Conservation (phyloP, 345 rosid genomes). For the Citrus trifoliata region DNA sequence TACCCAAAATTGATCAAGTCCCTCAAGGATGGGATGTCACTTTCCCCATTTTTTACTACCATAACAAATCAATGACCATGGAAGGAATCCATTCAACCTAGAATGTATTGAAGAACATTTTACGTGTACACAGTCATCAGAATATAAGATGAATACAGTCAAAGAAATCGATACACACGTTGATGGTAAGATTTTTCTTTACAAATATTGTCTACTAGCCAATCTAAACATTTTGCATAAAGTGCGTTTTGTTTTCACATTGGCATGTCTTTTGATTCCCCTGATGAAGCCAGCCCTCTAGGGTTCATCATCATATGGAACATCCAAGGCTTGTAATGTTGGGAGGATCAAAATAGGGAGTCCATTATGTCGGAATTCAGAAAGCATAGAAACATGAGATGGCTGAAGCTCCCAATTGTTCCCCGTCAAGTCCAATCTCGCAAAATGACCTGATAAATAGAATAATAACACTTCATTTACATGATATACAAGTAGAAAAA, state of each 20-base stretch:
- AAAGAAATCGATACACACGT: no score
- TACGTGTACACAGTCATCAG: no score
- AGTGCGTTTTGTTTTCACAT: neutral
- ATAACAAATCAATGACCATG: neutral
- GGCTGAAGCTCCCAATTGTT: conserved; percentile 44
- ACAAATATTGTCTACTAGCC: no score
- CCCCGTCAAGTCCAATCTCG: conserved; percentile 75
- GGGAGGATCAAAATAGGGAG: conserved; percentile 57
- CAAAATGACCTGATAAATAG: conserved; percentile 47
- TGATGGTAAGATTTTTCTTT: neutral
- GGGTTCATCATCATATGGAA: conserved; percentile 85
- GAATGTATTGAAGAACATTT: neutral
- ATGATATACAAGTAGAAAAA: neutral
- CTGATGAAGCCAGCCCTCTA: conserved; percentile 15
- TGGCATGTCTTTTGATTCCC: neutral
- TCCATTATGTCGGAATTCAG: conserved; percentile 64
- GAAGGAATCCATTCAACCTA: neutral
- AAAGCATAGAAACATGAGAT: conserved; percentile 32
- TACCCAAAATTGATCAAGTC: neutral
- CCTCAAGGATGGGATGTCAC: neutral
- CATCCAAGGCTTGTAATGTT: conserved; percentile 17
- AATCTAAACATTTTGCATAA: neutral
- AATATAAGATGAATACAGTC: neutral
- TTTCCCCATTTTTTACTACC: neutral
- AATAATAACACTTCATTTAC: neutral